Evolutionary conservation across 129 eudicot genomes (phyloP), one percentile per base, ranked within the genome.

Genomic region (Centrapalus pauciflorus): DNA sequence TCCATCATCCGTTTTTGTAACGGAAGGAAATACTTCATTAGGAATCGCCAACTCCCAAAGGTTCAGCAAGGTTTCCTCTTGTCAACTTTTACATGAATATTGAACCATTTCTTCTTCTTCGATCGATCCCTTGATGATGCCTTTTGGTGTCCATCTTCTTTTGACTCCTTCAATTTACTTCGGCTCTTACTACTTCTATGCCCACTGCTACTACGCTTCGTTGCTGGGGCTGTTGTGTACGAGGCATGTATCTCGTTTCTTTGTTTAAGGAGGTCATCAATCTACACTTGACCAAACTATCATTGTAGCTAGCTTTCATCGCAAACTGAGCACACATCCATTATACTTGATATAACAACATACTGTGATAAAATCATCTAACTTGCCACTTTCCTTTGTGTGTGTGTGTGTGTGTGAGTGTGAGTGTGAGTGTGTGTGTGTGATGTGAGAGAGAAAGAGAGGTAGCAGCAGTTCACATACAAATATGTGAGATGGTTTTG

Each of bases 31-130:
- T n/a, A n/a, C n/a, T n/a, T n/a, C n/a, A n/a, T n/a, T n/a, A n/a
- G n/a, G n/a, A n/a, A n/a, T 43, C 25, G 26, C 56, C 40, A 58
- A 46, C 41, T 59, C 48, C 75, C 35, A 69, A 69, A 7, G 28
- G 58, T 65, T 84, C 70, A 82, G 71, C 97, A 90, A 48, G 91
- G 78, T 69, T 92, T 92, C 75, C 86, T 77, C 75, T 85, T 88
- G 82, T 88, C 95, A 37, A 80, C 95, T 72, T 93, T 93, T 26
- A 86, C 68, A 69, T 66, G 96, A 81, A 93, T 81, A 70, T 93
- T 86, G 76, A 70, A 93, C 98, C 98, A 93, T 84, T 77, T 88
- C 66, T 89, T 88, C 86, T 88, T 93, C 89, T 84, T 93, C 32
- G 74, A 14, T 25, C 84, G 66, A 9, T 89, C 90, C 72, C 81